Evolutionary conservation across 345 rosid genomes (phyloP), one percentile per base, ranked within the genome.

Genomic region (Hirschfeldia incana): DNA sequence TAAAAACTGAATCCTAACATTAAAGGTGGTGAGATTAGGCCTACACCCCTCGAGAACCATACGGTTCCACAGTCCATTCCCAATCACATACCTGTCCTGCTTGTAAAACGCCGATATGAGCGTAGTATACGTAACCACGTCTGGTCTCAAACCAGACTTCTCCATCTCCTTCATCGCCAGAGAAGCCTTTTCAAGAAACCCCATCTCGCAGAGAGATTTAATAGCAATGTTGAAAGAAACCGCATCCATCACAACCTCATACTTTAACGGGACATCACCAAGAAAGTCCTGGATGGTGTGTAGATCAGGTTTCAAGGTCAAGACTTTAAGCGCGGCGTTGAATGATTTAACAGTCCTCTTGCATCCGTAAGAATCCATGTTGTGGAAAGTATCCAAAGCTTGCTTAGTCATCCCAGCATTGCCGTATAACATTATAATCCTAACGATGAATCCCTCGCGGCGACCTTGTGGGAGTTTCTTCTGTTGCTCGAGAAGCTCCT

Each of bases 11-110:
- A 92, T 87, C 85, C 94, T 89, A 70, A 83, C 91, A 69, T 91
- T 92, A 82, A 88, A 92, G 34, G 92, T 89, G 17, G 94, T 83
- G 70, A 89, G 85, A 84, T 88, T 89, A 37, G 97, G 97, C 57
- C 57, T 84, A 68, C 96, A 90, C 2, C 97, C 89, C 81, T 86
- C 88, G 67, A 75, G 88, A 63, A 90, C 84, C 96, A 90, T 90
- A 75, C 81, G 88, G 76, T 90, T 92, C 97, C 97, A 92, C 73
- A 90, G 65, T 10, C 97, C 96, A 42, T 90, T 89, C 39, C 92
- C 90, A 78, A 90, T 72, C 83, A 86, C 83, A 28, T 74, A 77
- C 33, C 80, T 76, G 10, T 87, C 83, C 1, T 72, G 78, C 83
- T 83, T 86, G 84, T 90, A 92, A 61, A 80, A 88, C 17, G 96